Evolutionary conservation across 1,139 yeast genomes (phyloP), one percentile per base, ranked within the genome.

Genomic region (Pichia sp.): DNA sequence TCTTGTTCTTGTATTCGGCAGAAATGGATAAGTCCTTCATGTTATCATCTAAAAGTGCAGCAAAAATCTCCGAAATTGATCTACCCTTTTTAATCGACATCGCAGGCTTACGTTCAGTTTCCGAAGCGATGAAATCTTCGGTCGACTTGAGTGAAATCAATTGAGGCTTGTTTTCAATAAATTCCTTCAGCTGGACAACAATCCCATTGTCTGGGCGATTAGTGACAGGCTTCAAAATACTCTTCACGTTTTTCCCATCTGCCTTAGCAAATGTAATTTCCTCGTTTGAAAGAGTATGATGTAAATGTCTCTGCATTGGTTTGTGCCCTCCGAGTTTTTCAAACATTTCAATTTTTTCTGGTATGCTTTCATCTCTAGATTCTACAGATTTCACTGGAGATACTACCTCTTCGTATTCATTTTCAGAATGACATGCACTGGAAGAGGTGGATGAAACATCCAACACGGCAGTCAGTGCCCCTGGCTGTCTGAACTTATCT

Each of bases 251-350:
- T 1, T 45, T 20, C 2, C 36, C 42, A 30, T 44, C 14, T 9
- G 31, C 42, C 10, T 14, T 46, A 8, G 34, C 45, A 3, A 24
- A 29, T 1, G 6, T 12, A 1, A 17, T 4, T 9, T 50, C 56
- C 12, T 48, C 53, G 12, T 38, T 38, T 2, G 50, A 46, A 16
- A 17, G 4, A 3, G 48, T 10, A 29, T 51, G 55, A 24, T 47
- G 53, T 14, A 46, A 31, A 16, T 36, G 46, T 27, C 42, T 42
- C 31, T 41, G 57, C 30, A 54, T 51, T 2, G 48, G 50, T 1
- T 48, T 52, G 41, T 63, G 59, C 2, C 69, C 68, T 45, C 66
- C 61, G 31, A 66, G 50, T 46, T 63, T 59, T 52, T 67, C 70
- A 55, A 61, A 67, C 54, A 58, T 64, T 30, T 66, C 64, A 30